Base-by-base conservation (phyloP, 352 stramenopile species). In the Phytophthora aleatoria region DNA sequence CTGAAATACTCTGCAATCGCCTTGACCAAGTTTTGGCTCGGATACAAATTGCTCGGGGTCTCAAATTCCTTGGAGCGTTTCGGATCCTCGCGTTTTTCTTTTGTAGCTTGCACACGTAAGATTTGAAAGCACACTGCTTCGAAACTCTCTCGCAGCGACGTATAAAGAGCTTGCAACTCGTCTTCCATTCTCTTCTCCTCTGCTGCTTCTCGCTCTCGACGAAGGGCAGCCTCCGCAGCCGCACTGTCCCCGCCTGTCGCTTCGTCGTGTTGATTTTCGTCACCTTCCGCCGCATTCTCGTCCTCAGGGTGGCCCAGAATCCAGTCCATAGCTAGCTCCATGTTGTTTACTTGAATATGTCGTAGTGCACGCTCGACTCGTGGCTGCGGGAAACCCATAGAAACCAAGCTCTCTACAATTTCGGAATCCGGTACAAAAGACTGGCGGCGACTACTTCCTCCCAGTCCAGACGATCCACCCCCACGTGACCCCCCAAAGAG, bases 261-360 rank as follows among this genome's bases (percentile, higher is more conserved):
- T 24, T 81, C 70, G 39, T 71, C 61, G 10, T 66, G 55, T 27
- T 70, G 63, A 20, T 49, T 56, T 43, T 77, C 62, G 11, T 76
- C 66, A 62, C 16, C 52, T 35, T 67, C 52, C 8, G 24, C 69
- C 15, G 82, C 61, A 26, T 51, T 63, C n/a, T 87, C 80, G 26
- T 89, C 76, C 42, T 93, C 83, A 27, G 94, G 94, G 73, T 99
- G 89, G 5, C 86, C 81, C 16, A 99, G 59, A 28, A 98, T 92
- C 83, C 97, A 99, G 64, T 99, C 96, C 95, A 99, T 98, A 1
- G 92, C 97, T 38, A 99, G 67, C 64, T 99, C 96, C 3, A 99
- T 78, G 51, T 95, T 85, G 57, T 98, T 98, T 11, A 91, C 79
- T 71, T 93, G 79, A 30, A 94, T 88, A 33, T 83, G 81, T 36